Conservation (phyloP, 1,284 basidiomycete species). For the Rhodotorula sp. region DNA sequence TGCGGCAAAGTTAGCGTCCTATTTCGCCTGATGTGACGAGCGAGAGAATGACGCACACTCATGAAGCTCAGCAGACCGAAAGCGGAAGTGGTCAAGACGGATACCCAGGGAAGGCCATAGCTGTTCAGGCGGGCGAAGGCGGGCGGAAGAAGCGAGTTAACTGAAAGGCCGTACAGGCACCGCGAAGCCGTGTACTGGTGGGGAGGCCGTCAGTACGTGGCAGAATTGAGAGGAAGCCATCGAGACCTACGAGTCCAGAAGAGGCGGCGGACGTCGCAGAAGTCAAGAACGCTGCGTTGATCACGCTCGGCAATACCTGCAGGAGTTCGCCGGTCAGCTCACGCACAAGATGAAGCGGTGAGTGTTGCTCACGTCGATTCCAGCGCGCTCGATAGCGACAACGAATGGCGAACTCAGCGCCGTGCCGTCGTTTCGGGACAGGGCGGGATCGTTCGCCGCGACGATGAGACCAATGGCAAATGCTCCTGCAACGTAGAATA, state of each 20-base stretch:
- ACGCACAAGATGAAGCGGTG: neutral
- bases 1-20: neutral
- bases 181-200: constrained; percentile 55
- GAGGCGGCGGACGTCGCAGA: constrained; percentile 59
- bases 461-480: constrained; percentile 63
- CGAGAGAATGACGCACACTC: neutral
- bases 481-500: constrained; percentile 64
- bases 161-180: constrained; percentile 56
- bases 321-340: too few relatives aligned
- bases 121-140: constrained; percentile 64
- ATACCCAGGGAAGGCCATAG: constrained; percentile 70
- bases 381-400: constrained; percentile 39
- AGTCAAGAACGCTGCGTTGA: constrained; percentile 53
- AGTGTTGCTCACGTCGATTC: constrained; percentile 20
- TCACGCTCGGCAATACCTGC: constrained; percentile 38
- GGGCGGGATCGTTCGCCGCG: constrained; percentile 61
- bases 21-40: too few relatives aligned
- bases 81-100: constrained; percentile 63
- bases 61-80: constrained; percentile 74
- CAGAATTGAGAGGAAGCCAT: too few relatives aligned
- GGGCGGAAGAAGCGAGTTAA: constrained; percentile 53
- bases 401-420: constrained; percentile 41
- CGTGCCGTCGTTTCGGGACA: constrained; percentile 53
- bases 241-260: constrained; percentile 50
- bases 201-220: neutral